Evolutionary conservation across 306 rosid species (phyloP), one percentile per base, ranked within the genome.

Genomic region (Prunus padus): DNA sequence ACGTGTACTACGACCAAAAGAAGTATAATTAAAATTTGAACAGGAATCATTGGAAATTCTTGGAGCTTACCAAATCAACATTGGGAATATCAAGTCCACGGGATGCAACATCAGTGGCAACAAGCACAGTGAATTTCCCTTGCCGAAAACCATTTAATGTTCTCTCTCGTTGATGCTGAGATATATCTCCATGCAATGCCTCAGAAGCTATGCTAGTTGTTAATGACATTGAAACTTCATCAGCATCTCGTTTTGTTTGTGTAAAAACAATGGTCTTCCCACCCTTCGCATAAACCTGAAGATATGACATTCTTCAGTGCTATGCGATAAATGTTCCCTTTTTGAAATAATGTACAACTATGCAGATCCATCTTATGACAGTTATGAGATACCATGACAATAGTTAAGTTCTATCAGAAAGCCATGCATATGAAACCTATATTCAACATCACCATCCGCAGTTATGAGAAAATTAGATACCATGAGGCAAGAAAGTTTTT

Each of bases 211-310:
- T 92, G 79, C 84, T 92, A 83, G 74, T 85, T 74, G 99, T 86
- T 72, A 95, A 84, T 75, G 97, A 85, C 90, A 92, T 64, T 31
- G 99, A 92, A 79, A 95, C 99, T 87, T 92, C 99, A 88, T 96
- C 99, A 30, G 99, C 99, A 79, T 96, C 99, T 73, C 91, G 87
- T 83, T 95, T 96, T 7, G 99, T 96, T 88, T 84, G 93, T 9
- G 99, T 96, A 84, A 96, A 96, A 75, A 96, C 99, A 81, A 96
- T 96, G 82, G 98, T 88, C 90, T 94, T 94, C 74, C 98, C 98
- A 16, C 98, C 97, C 87, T 90, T 96, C 33, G 99, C 98, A 77
- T 96, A 96, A 71, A 89, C 98, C 99, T 96, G 84, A 81, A 78
- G 71, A 82, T 74, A 87, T 49, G n/a, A 57, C 37, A 77, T 63